Evolutionary conservation across 352 stramenopile genomes (phyloP).

Genomic region (Plasmopara viticola): DNA sequence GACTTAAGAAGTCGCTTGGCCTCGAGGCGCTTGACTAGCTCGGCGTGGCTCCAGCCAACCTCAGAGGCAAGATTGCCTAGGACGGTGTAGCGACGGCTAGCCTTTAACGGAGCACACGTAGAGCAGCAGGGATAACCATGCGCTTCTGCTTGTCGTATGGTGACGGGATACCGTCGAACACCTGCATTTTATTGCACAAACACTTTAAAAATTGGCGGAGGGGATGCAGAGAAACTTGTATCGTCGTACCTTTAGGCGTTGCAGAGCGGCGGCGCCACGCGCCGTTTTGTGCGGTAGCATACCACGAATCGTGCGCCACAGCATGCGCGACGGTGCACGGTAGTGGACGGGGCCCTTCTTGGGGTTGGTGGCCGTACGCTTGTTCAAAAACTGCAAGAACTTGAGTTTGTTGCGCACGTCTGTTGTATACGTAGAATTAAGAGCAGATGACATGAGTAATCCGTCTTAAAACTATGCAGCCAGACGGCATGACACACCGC

Average conservation of each 20-base stretch:
- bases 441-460: slow-evolving; percentile 29
- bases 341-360: slow-evolving; percentile 97
- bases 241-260: slow-evolving; percentile 87
- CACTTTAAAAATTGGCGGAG: neutral
- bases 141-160: slow-evolving; percentile 99
- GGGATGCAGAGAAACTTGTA: neutral
- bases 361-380: slow-evolving; percentile 98
- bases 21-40: slow-evolving; percentile 93
- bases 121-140: slow-evolving; percentile 96
- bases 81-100: slow-evolving; percentile 91
- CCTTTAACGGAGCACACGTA: slow-evolving; percentile 93
- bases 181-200: slow-evolving; percentile 29
- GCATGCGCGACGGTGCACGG: slow-evolving; percentile 93
- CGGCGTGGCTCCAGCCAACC: slow-evolving; percentile 96
- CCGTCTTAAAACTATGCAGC: slow-evolving; percentile 22
- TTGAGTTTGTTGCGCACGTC: slow-evolving; percentile 96
- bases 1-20: slow-evolving; percentile 91
- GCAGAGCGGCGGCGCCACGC: slow-evolving; percentile 92
- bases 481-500: slow-evolving; percentile 79
- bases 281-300: slow-evolving; percentile 99
- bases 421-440: slow-evolving; percentile 37
- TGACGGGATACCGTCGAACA: slow-evolving; percentile 98
- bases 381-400: slow-evolving; percentile 98
- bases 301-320: slow-evolving; percentile 90
- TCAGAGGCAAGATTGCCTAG: slow-evolving; percentile 92